Percentiles rank a stretch among this genome's conserved stretches.
Evolutionary conservation across 345 rosid species (phyloP).

Genomic region (Corchorus olitorius): DNA sequence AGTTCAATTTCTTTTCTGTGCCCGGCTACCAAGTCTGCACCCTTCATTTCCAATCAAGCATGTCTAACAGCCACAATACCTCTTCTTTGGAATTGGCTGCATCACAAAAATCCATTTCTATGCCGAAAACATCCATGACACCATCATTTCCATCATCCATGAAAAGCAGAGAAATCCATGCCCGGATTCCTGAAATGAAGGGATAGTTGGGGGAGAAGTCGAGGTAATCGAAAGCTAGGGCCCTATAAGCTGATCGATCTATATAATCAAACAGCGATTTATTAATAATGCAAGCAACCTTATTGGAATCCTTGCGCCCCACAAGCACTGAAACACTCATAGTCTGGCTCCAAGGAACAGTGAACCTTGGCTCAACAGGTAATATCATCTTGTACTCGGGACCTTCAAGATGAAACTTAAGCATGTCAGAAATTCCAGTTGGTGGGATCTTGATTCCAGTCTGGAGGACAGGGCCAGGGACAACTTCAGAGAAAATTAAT

Average conservation of each 20-base stretch:
- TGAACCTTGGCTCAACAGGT: slow-evolving; percentile 72
- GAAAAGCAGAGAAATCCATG: slow-evolving; percentile 88
- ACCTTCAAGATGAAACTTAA: slow-evolving; percentile 47
- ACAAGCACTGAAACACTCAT: slow-evolving; percentile 77
- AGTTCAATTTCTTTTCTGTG: background rate
- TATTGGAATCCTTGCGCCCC: slow-evolving; percentile 65
- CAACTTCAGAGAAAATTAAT: slow-evolving; percentile 72
- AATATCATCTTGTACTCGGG: slow-evolving; percentile 77
- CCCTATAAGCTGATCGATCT: slow-evolving; percentile 63
- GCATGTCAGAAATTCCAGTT: slow-evolving; percentile 44
- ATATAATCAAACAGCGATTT: slow-evolving; percentile 71
- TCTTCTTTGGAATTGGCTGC: slow-evolving; percentile 80
- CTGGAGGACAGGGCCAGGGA: slow-evolving; percentile 62
- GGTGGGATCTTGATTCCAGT: slow-evolving; percentile 61
- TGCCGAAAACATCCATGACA: slow-evolving; percentile 67
- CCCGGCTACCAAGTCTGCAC: background rate
- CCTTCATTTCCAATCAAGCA: slow-evolving; percentile 92
- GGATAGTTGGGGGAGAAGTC: slow-evolving; percentile 81
- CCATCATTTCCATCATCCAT: slow-evolving; percentile 64
- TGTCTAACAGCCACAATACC: slow-evolving; percentile 90
- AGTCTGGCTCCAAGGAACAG: slow-evolving; percentile 51
- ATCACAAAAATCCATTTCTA: slow-evolving; percentile 85
- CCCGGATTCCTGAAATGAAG: slow-evolving; percentile 71
- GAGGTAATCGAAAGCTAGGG: slow-evolving; percentile 83
- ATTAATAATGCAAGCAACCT: slow-evolving; percentile 70